Evolutionary conservation across 331 rosid genomes (phyloP), one percentile per base, ranked within the genome.

Genomic region (Malus hybrid): DNA sequence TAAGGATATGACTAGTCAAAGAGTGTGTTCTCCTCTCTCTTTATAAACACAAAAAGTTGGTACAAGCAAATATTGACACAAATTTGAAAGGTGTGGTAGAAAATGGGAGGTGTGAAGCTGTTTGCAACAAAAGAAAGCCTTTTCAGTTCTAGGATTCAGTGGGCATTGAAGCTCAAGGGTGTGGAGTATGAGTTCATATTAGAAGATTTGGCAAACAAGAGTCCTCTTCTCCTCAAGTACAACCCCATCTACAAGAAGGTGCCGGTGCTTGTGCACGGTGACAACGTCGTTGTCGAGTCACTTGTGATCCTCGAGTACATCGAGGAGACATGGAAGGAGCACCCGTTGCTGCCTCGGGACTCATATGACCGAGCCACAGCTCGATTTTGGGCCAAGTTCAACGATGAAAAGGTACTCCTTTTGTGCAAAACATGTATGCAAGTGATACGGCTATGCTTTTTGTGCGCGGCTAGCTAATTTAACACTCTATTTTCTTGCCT

Each of bases 271-370:
- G 64, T 88, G 34, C 90, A 84, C 73, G 7, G 78, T 52, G 90
- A 69, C 15, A 70, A 69, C 11, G 50, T 90, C 55, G 18, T 90
- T 9, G 75, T 74, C 27, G 90, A 88, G 78, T 90, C 93, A 2
- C 90, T 80, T 57, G 76, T 81, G 69, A 90, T 88, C 76, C 90
- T 88, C 16, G 92, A 90, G 70, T 86, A 88, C 82, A 83, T 88
- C 8, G 90, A 88, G 24, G 88, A 88, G 64, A 80, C 81, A 3
- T 90, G 96, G 96, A 87, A 79, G 70, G 65, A 86, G 34, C 74
- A 83, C 34, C 84, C 88, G 46, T 55, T 86, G 77, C 81, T 82
- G 3, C 88, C 88, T 12, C 13, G 42, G 34, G 86, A 85, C 29
- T 84, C 90, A 0, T 71, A 19, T 46, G 76, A 85, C 59, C 84